phyloP scores from a whole-genome alignment of 2,329 filamentous ascomycete genomes.

The Diaporthe sp. region DNA sequence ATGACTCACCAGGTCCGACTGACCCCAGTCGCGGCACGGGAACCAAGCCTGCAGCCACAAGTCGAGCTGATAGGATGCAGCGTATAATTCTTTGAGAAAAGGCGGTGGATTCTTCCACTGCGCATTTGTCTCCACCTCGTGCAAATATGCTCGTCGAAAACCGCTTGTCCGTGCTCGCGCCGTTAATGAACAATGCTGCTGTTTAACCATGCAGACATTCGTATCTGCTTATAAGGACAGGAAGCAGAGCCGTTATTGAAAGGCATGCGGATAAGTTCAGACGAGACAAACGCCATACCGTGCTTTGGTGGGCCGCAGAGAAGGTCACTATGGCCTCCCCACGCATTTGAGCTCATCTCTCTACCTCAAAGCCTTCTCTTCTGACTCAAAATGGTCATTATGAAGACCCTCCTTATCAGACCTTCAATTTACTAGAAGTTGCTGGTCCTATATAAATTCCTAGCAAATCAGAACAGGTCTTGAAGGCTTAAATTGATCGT shows the following conservation, averaged over 20 bases:
- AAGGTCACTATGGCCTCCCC: no score
- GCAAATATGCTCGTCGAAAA: not conserved
- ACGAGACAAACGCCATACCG: not conserved
- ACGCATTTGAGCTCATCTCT: no score
- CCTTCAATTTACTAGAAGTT: no score
- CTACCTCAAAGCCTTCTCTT: no score
- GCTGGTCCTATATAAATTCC: no score
- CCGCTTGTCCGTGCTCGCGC: not conserved
- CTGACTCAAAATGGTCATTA: no score
- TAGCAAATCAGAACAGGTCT: no score
- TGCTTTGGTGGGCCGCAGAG: no score
- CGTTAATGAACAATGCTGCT: not conserved
- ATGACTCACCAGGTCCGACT: slow-evolving; percentile 17
- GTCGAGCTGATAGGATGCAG: not conserved
- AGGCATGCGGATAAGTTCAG: not conserved
- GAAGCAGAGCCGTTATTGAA: not conserved
- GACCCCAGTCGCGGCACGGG: not conserved
- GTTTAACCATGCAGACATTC: no score
- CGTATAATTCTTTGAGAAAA: not conserved
- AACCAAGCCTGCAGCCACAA: not conserved
- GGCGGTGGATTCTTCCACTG: not conserved
- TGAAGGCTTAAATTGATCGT: no score
- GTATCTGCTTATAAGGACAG: not conserved
- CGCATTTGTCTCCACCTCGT: not conserved
- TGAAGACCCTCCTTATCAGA: no score